Conservation (phyloP, 148 eudicot genomes). For the Mesembryanthemum crystallinum region DNA sequence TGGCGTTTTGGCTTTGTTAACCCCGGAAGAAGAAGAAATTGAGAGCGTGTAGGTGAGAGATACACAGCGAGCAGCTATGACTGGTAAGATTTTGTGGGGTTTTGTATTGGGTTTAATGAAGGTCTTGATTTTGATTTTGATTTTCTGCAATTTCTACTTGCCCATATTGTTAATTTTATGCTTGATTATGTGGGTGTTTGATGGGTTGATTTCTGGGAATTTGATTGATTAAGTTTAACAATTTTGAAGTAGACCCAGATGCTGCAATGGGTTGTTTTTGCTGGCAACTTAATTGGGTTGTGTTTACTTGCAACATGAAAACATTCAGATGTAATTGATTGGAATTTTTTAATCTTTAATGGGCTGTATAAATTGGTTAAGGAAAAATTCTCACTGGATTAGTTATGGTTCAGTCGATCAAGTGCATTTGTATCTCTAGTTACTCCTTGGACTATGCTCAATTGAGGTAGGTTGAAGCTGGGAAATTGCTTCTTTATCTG, state of each 20-base stretch:
- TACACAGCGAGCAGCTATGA: slow-evolving; percentile 30
- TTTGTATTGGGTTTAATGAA: neutral
- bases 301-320: neutral
- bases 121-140: neutral
- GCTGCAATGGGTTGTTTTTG: neutral
- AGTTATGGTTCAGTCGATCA: neutral
- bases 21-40: neutral
- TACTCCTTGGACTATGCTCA: neutral
- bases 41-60: neutral
- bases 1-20: neutral
- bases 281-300: neutral
- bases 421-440: neutral
- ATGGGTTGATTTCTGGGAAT: neutral
- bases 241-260: slow-evolving; percentile 7
- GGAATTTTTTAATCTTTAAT: neutral
- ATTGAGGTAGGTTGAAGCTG: neutral
- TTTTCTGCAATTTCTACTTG: neutral
- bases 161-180: neutral
- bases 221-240: neutral
- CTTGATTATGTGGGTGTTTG: neutral
- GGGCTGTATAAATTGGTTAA: neutral
- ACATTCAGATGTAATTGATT: neutral
- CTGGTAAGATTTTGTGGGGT: slow-evolving; percentile 28
- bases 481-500: neutral
- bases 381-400: neutral